Conservation (phyloP, 2,329 filamentous ascomycete species). For the Claviceps capensis region DNA sequence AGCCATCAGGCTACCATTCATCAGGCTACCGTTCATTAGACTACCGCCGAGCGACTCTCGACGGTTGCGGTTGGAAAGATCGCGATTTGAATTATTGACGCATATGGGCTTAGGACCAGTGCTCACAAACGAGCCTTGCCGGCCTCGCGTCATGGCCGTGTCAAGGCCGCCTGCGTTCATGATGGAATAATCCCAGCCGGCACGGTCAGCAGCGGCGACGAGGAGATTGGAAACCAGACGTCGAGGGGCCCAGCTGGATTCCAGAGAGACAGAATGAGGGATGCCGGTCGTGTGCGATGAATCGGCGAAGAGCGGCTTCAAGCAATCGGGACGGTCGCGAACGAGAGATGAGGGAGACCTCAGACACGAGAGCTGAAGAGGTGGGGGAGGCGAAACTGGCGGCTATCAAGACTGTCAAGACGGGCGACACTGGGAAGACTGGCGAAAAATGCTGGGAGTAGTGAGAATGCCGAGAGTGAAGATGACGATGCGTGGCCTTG, state of each 20-base stretch:
- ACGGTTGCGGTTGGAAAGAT: conserved; percentile 41
- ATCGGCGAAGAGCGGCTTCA: conserved; percentile 12
- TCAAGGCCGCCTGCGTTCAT: conserved; percentile 50
- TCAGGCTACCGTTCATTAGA: conserved; percentile 46
- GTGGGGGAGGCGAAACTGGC: conserved; percentile 7
- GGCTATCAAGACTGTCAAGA: conserved; percentile 7
- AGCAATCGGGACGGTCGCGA: conserved; percentile 16
- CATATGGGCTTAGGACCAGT: conserved; percentile 53
- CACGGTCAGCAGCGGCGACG: conserved; percentile 6
- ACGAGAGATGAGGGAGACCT: conserved; percentile 14
- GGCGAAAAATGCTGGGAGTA: conserved; percentile 8
- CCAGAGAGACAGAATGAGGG: conserved; percentile 12
- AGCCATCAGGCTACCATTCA: too few relatives aligned
- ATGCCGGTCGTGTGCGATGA: conserved; percentile 11
- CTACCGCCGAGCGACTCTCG: conserved; percentile 51
- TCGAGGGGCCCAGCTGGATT: conserved; percentile 12
- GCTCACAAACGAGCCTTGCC: conserved; percentile 53
- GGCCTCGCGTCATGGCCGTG: conserved; percentile 40
- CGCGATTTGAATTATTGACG: conserved; percentile 50
- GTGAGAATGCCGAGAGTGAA: conserved; percentile 6
- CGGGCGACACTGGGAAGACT: conserved; percentile 6
- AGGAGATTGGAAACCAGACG: conserved; percentile 10
- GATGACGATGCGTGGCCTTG: conserved; percentile 8
- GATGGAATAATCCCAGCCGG: conserved; percentile 22
- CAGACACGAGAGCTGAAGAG: neutral